Conservation (phyloP, 2,329 filamentous ascomycete genomes). For the Xylariaceae sp. region DNA sequence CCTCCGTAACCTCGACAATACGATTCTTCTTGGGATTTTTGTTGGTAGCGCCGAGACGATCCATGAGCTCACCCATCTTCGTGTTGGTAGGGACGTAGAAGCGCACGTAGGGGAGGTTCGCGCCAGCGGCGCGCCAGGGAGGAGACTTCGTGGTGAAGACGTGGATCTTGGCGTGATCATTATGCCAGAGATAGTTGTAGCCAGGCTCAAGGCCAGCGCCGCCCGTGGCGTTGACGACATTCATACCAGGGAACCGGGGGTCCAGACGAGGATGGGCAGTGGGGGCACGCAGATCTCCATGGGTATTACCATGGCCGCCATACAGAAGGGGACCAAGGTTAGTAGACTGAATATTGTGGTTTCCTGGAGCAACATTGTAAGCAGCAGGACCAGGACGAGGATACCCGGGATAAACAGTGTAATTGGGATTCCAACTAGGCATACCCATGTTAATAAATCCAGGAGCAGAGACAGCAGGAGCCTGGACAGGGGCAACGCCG, state of each 20-base stretch:
- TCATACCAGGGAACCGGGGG: slow-evolving; percentile 45
- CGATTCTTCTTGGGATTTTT: slow-evolving; percentile 48
- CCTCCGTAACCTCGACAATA: slow-evolving; percentile 53
- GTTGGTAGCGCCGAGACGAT: slow-evolving; percentile 55
- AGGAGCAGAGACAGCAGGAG: not conserved
- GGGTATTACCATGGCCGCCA: not conserved
- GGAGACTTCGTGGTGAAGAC: slow-evolving; percentile 48
- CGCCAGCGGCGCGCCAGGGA: slow-evolving; percentile 50
- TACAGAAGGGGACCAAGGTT: not conserved
- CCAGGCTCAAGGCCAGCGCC: slow-evolving; percentile 57
- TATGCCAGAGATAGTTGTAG: slow-evolving; percentile 60
- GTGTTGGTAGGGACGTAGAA: slow-evolving; percentile 51
- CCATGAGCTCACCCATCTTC: slow-evolving; percentile 53
- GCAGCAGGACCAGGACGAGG: not conserved
- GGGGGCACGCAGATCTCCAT: slow-evolving; percentile 34
- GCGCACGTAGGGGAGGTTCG: slow-evolving; percentile 43
- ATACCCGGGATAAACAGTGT: no score
- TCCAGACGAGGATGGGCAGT: slow-evolving; percentile 42
- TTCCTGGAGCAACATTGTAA: not conserved
- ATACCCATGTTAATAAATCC: not conserved
- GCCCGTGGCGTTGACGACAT: slow-evolving; percentile 54
- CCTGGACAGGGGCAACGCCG: no score
- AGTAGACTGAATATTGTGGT: no score
- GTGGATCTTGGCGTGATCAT: slow-evolving; percentile 56
- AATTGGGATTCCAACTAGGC: no score